phyloP scores from a whole-genome alignment of 257 asterid species.

The Ballota nigra region DNA sequence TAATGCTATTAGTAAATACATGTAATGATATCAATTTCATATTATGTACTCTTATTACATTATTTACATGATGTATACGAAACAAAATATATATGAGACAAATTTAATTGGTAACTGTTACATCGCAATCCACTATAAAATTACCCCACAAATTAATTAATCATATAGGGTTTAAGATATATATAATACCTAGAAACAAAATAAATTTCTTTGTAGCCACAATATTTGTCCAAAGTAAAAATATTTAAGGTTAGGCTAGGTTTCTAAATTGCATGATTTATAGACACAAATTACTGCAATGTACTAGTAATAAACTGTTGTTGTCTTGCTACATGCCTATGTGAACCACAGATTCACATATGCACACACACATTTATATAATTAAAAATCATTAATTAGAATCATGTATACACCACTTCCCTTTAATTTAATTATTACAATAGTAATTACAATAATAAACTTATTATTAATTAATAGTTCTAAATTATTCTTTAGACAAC shows the following conservation, averaged over 20 bases:
- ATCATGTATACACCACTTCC: too few species aligned
- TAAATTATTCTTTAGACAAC: constrained; percentile 14
- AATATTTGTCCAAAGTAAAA: constrained; percentile 8
- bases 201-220: background rate
- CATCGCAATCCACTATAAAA: background rate
- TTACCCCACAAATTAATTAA: background rate
- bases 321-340: background rate
- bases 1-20: too few species aligned
- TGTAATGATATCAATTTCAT: too few species aligned
- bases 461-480: background rate
- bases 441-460: background rate
- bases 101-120: background rate
- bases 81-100: background rate
- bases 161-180: background rate
- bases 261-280: constrained; percentile 10
- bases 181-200: background rate
- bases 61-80: too few species aligned
- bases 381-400: background rate
- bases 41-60: too few species aligned
- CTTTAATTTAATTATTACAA: background rate
- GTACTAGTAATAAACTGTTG: background rate
- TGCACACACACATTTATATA: too few species aligned
- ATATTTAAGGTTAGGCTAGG: constrained; percentile 23
- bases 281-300: background rate
- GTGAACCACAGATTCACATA: background rate